phyloP scores from a whole-genome alignment of 164 flowering plant genomes.

The Aristolochia contorta region DNA sequence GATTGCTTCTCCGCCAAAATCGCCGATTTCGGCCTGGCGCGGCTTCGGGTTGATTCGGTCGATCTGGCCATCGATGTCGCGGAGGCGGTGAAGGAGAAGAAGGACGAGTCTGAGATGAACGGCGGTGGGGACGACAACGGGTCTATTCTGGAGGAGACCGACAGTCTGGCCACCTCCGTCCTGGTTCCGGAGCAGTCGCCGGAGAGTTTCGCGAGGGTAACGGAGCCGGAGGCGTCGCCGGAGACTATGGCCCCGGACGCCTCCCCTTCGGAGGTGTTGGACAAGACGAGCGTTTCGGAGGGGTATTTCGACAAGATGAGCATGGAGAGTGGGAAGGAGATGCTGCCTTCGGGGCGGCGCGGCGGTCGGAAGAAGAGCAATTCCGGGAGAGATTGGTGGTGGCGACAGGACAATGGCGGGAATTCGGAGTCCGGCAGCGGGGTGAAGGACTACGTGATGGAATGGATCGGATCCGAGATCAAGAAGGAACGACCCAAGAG shows the following conservation, averaged over 20 bases:
- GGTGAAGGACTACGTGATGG: slow-evolving; percentile 94
- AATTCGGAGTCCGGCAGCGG: slow-evolving; percentile 45
- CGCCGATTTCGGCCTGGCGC: slow-evolving; percentile 80
- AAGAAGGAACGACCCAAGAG: slow-evolving; percentile 73
- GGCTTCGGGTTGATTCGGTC: slow-evolving; percentile 39
- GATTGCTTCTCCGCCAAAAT: slow-evolving; percentile 56
- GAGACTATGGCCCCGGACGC: slow-evolving; percentile 27
- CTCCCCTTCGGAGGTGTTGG: slow-evolving; percentile 45
- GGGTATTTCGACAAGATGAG: slow-evolving; percentile 52
- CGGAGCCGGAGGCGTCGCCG: slow-evolving; percentile 29
- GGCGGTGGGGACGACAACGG: slow-evolving; percentile 39
- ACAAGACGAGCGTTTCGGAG: slow-evolving; percentile 50
- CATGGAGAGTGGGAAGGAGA: slow-evolving; percentile 52
- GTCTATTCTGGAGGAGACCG: slow-evolving; percentile 61
- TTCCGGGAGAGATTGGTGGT: slow-evolving; percentile 74
- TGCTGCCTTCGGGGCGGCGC: slow-evolving; percentile 10
- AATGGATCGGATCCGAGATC: slow-evolving; percentile 93
- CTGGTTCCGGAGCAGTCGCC: slow-evolving; percentile 4
- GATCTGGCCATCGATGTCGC: slow-evolving; percentile 15
- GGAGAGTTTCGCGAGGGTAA: not conserved
- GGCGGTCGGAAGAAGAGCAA: slow-evolving; percentile 33
- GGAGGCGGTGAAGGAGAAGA: slow-evolving; percentile 12
- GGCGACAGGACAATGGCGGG: slow-evolving; percentile 58
- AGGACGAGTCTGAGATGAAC: not conserved
- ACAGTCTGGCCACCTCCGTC: slow-evolving; percentile 39